Evolutionary conservation across 179 eudicot genomes (phyloP), one percentile per base, ranked within the genome.

Genomic region (Vitellaria paradoxa): DNA sequence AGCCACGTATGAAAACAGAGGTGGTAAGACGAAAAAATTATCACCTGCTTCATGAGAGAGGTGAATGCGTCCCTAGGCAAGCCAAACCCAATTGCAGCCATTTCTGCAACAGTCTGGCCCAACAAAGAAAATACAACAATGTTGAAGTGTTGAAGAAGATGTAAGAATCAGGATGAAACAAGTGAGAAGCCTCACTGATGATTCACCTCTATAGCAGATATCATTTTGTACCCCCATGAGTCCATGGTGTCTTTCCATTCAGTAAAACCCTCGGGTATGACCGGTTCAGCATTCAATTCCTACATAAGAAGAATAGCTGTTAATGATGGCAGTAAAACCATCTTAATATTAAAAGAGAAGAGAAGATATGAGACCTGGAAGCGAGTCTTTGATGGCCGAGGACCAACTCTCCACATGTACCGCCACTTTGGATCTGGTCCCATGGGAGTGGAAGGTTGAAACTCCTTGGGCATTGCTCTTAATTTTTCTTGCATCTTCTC

Each of bases 391-490:
- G 85, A 78, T 12, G 98, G 99, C 47, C 98, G 92, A 76, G 98
- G 87, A 73, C 99, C 99, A 74, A 89, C 86, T 86, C 99, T 89
- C 99, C 99, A 96, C 98, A 96, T 94, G 81, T 96, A 96, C 26
- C 99, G 87, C 99, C 99, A 96, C 82, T 96, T 96, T 46, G 90
- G 97, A 83, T 96, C 99, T 71, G 99, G 96, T 49, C 99, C 99
- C 18, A 47, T 45, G 7, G 98, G 98, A 74, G 88, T 87, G 47
- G 81, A 65, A 0, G 99, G 94, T 70, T 83, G 89, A 80, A 37
- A 82, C 78, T 94, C 92, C 73, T 78, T 8, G 2, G 94, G 94
- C 94, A 96, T 85, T 68, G 82, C 78, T 82, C 76, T 85, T 47
- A 94, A 78, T 80, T 90, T 94, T 56, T 85, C 86, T 81, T 85